phyloP scores from a whole-genome alignment of 176 grass and related monocot genomes.

The Cymbopogon citratus region DNA sequence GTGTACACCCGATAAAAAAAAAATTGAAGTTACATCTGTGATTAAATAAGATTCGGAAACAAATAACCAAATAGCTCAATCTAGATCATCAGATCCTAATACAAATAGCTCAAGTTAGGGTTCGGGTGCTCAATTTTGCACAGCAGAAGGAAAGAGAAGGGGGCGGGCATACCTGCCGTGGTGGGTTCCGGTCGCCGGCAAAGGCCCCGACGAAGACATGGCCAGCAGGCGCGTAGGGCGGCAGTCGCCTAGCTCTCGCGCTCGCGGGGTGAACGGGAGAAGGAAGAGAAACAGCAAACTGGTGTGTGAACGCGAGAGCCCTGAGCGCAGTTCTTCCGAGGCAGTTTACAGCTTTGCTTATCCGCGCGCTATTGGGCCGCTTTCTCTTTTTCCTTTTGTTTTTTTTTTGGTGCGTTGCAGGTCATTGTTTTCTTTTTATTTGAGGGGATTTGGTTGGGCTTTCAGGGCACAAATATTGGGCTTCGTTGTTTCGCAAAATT shows the following conservation, averaged over 20 bases:
- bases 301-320: background rate
- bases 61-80: background rate
- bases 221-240: background rate
- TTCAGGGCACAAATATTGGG: background rate
- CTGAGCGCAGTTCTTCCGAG: background rate
- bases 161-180: background rate
- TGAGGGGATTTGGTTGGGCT: too few relatives aligned
- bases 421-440: too few relatives aligned
- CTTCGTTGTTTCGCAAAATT: background rate
- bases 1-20: background rate
- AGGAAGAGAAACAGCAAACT: background rate
- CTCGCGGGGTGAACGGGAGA: background rate
- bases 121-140: background rate
- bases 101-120: background rate
- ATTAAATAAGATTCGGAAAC: background rate
- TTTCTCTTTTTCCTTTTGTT: background rate
- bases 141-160: background rate
- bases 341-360: background rate
- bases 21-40: background rate
- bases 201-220: background rate
- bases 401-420: too few relatives aligned
- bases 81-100: background rate
- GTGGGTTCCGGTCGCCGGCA: background rate
- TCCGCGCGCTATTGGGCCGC: background rate
- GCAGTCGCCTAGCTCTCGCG: background rate